Evolutionary conservation across 192 early-diverging fungal genomes (phyloP).

Genomic region (Dispira parvispora): DNA sequence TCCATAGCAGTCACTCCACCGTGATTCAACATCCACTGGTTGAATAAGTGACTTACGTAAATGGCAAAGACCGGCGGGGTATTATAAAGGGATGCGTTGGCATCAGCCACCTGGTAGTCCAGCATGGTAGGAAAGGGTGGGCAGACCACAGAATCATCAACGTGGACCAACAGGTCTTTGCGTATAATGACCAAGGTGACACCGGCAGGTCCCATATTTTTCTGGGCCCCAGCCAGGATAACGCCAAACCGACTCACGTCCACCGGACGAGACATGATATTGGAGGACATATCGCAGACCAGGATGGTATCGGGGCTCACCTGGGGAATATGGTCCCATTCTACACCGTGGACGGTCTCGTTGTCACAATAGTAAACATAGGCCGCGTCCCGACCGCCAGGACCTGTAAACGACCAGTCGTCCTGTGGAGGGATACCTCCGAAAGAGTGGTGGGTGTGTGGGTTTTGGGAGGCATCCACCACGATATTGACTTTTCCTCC

Average conservation of each 20-base stretch:
- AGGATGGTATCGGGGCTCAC: conserved; percentile 21
- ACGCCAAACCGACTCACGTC: conserved; percentile 70
- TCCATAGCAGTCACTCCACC: conserved; percentile 55
- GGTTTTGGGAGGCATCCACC: conserved; percentile 41
- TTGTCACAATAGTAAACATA: conserved; percentile 97
- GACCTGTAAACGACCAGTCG: conserved; percentile 49
- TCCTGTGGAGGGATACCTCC: conserved; percentile 33
- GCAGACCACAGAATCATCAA: conserved; percentile 20
- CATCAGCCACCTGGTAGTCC: conserved; percentile 68
- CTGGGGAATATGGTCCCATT: conserved; percentile 43
- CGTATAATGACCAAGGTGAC: conserved; percentile 85
- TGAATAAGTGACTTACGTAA: conserved; percentile 80
- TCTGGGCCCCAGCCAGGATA: conserved; percentile 94
- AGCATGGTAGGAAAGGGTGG: conserved; percentile 58
- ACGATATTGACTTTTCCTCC: conserved; percentile 72
- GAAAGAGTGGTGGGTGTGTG: conserved; percentile 30
- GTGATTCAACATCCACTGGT: conserved; percentile 57
- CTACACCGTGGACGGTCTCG: conserved; percentile 95
- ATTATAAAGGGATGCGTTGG: conserved; percentile 82
- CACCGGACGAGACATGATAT: conserved; percentile 60
- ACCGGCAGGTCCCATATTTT: conserved; percentile 88
- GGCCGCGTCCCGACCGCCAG: conserved; percentile 38
- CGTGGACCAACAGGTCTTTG: conserved; percentile 62
- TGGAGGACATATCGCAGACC: conserved; percentile 75
- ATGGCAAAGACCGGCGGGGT: conserved; percentile 90